These are phyloP conservation scores for Cryptococcus floricola DNA, from an alignment of 1,284 basidiomycete genomes.

Conservation along the genomic window DNA sequence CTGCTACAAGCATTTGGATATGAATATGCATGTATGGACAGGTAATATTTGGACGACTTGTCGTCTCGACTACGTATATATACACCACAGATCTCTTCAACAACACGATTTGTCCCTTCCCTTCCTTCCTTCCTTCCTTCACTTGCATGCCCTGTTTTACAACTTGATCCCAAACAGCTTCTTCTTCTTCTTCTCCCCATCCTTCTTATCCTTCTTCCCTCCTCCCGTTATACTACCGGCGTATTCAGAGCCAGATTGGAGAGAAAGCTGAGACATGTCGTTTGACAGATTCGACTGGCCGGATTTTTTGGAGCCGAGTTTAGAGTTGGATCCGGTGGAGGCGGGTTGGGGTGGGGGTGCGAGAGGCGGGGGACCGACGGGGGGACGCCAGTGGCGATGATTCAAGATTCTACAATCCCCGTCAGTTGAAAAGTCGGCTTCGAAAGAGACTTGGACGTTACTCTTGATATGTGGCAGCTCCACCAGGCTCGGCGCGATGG, in stretches of 20 bases:
- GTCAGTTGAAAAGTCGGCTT: background rate
- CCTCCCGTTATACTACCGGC: too few species aligned
- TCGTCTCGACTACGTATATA: background rate
- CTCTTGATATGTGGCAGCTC: constrained; percentile 66
- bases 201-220: constrained; percentile 38
- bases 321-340: constrained; percentile 14
- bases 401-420: constrained; percentile 38
- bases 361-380: constrained; percentile 45
- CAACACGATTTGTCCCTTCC: background rate
- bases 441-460: constrained; percentile 9
- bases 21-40: too few species aligned
- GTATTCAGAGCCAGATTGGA: background rate
- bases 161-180: constrained; percentile 59
- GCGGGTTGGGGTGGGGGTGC: constrained; percentile 31
- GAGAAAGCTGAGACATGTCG: constrained; percentile 17
- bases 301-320: constrained; percentile 14
- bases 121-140: background rate
- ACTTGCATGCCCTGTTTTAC: constrained; percentile 9
- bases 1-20: too few species aligned
- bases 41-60: too few species aligned
- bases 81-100: background rate
- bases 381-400: constrained; percentile 44
- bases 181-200: constrained; percentile 71
- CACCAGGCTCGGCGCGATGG: constrained; percentile 58
- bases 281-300: constrained; percentile 20